A percentile compares a stretch with the other conserved stretches of the same genome.
Conservation (phyloP, 257 asterid species). For the Datura wrightii region DNA sequence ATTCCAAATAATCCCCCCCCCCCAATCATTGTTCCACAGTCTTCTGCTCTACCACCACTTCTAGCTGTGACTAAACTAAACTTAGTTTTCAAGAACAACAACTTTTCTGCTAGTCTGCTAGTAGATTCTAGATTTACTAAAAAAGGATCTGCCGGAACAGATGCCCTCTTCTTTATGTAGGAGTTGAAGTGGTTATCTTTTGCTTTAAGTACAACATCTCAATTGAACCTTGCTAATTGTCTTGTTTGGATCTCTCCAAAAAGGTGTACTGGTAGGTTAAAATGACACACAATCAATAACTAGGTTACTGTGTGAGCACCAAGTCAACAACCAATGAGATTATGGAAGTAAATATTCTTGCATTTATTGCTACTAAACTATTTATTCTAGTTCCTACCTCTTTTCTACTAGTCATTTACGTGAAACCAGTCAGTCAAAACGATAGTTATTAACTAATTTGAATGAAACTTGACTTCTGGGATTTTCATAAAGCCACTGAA, state of each 20-base stretch:
- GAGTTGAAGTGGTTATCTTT: constrained; percentile 4
- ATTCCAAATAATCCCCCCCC: not conserved
- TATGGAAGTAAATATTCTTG: not conserved
- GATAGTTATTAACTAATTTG: not conserved
- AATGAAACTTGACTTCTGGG: not conserved
- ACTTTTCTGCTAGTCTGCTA: not conserved
- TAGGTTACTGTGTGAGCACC: not conserved
- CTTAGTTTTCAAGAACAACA: constrained; percentile 13
- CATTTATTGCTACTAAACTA: too few species aligned
- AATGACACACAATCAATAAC: not conserved
- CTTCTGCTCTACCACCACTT: not conserved
- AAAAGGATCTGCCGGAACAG: not conserved
- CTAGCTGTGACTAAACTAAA: constrained; percentile 17
- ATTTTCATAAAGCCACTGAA: not conserved
- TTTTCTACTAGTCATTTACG: not conserved
- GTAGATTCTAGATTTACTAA: not conserved
- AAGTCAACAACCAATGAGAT: not conserved
- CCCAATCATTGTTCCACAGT: not conserved
- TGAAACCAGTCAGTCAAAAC: not conserved
- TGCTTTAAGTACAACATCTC: not conserved
- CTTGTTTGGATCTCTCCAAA: not conserved
- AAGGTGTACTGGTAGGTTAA: constrained; percentile 20
- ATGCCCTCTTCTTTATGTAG: not conserved
- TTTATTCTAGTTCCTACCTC: not conserved
- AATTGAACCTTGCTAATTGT: not conserved